Evolutionary conservation across 148 eudicot genomes (phyloP).

Genomic region (Fallopia convolvulus): DNA sequence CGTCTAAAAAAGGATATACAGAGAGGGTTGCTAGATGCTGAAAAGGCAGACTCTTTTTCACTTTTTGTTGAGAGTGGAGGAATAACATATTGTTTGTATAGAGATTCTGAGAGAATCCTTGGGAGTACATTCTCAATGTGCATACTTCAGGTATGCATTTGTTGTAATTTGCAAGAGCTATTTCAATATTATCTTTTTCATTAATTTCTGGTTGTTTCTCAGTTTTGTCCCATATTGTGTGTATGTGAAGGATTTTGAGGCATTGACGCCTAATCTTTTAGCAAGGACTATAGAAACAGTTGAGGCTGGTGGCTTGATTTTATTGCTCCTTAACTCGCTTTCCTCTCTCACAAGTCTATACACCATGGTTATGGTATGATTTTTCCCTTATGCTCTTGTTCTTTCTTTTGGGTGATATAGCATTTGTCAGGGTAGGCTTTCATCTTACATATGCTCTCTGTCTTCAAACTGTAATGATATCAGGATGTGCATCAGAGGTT

Average conservation of each 20-base stretch:
- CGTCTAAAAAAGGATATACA: slow-evolving; percentile 58
- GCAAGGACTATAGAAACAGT: slow-evolving; percentile 98
- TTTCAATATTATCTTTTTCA: not conserved
- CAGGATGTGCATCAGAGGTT: slow-evolving; percentile 97
- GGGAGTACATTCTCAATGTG: slow-evolving; percentile 98
- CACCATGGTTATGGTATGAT: slow-evolving; percentile 94
- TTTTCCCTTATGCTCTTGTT: not conserved
- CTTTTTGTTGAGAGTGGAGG: slow-evolving; percentile 73
- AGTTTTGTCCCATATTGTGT: slow-evolving; percentile 4
- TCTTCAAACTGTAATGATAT: slow-evolving; percentile 1
- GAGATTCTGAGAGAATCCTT: slow-evolving; percentile 83
- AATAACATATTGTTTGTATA: slow-evolving; percentile 73
- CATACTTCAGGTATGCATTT: slow-evolving; percentile 62
- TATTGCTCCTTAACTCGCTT: slow-evolving; percentile 70
- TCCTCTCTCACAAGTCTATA: slow-evolving; percentile 78
- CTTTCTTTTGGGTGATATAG: not conserved
- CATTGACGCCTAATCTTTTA: slow-evolving; percentile 90
- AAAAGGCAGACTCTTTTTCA: slow-evolving; percentile 69
- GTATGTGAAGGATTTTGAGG: slow-evolving; percentile 74
- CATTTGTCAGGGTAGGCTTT: not conserved
- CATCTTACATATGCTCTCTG: not conserved
- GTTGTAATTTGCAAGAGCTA: not conserved
- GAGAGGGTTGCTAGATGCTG: slow-evolving; percentile 74
- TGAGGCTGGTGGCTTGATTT: slow-evolving; percentile 89
- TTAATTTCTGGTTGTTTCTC: slow-evolving; percentile 2